phyloP scores from a whole-genome alignment of 805 yeast genomes.

The Lipomyces yamadae region DNA sequence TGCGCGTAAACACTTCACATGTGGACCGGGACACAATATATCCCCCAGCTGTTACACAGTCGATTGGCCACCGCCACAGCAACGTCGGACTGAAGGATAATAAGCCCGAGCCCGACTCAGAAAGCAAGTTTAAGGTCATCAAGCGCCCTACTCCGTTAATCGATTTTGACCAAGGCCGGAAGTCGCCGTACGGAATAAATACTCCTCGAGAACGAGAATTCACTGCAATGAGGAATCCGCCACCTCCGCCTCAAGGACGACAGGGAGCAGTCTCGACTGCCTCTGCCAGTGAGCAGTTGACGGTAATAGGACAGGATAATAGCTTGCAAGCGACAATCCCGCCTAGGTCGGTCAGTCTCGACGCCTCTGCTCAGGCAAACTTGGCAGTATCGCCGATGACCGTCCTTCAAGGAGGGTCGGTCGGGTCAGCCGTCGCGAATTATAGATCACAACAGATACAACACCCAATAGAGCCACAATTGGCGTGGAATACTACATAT shows the following conservation, averaged over 20 bases:
- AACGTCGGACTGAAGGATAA: conserved; percentile 4
- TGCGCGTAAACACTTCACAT: conserved; percentile 21
- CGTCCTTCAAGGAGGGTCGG: background rate
- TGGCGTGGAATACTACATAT: background rate
- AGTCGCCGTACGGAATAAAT: conserved; percentile 26
- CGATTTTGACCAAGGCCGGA: conserved; percentile 31
- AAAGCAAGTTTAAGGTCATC: conserved; percentile 25
- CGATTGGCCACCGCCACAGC: background rate
- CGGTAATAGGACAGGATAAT: conserved; percentile 4
- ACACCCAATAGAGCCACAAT: background rate
- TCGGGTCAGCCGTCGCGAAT: background rate
- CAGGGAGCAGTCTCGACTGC: conserved; percentile 6
- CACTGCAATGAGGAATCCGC: conserved; percentile 30
- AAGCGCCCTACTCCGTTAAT: conserved; percentile 26
- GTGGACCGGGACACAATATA: conserved; percentile 4
- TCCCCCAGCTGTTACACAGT: conserved; percentile 2
- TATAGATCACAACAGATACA: background rate
- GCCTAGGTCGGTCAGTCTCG: background rate
- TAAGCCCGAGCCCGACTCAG: background rate
- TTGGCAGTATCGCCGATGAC: conserved; percentile 18
- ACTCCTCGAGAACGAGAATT: conserved; percentile 14
- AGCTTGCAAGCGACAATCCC: conserved; percentile 3
- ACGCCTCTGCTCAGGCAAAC: conserved; percentile 3
- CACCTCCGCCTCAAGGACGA: conserved; percentile 30
- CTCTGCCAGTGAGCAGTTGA: background rate